Evolutionary conservation across 2,329 filamentous ascomycete species (phyloP).

Genomic region (Diplodia seriata): DNA sequence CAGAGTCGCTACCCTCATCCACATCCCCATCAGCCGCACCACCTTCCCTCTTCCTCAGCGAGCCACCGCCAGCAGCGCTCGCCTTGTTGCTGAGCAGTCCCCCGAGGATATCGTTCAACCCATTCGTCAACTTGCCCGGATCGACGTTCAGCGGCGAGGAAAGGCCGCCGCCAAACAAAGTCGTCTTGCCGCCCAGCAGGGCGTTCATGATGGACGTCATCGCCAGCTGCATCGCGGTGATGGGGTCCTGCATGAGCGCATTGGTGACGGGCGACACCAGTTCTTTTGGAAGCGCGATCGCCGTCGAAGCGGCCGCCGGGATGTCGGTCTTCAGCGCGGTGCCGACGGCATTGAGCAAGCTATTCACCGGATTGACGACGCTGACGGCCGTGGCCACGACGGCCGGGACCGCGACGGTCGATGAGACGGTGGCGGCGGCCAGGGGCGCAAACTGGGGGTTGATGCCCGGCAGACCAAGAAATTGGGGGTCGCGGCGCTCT

Average conservation of each 20-base stretch:
- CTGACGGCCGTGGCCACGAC: neutral
- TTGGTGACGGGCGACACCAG: neutral
- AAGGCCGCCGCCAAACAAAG: too few relatives aligned
- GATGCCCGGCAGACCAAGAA: neutral
- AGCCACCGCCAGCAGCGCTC: neutral
- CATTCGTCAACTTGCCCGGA: neutral
- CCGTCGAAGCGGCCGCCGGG: neutral
- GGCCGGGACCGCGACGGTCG: neutral
- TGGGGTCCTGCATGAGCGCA: neutral
- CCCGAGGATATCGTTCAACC: neutral
- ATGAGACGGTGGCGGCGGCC: neutral
- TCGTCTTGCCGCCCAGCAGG: neutral
- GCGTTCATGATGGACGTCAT: neutral
- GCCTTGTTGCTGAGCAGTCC: neutral
- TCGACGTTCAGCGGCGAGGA: neutral
- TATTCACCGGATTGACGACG: neutral
- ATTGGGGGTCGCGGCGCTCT: neutral
- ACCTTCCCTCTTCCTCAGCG: neutral
- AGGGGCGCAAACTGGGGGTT: neutral
- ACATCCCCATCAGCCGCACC: too few relatives aligned
- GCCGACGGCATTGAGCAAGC: neutral
- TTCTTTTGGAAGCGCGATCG: neutral
- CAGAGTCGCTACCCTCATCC: neutral
- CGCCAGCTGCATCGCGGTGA: slow-evolving; percentile 1
- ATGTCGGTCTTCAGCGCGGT: neutral